These are phyloP conservation scores for Saccharomycopsis sp. DNA, from an alignment of 805 yeast species.

Conservation along the genomic window DNA sequence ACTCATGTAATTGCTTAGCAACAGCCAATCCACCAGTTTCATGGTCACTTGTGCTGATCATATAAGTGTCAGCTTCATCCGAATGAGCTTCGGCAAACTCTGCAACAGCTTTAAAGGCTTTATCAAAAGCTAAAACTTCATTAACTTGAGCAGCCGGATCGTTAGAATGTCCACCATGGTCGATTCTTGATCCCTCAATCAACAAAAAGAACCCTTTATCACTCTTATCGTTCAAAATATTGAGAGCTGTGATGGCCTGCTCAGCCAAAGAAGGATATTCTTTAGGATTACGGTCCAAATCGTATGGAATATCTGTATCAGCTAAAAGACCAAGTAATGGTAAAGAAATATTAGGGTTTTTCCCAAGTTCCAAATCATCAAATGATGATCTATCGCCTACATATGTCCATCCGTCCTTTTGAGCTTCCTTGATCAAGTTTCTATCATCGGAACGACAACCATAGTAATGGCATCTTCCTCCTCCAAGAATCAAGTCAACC, in stretches of 20 bases:
- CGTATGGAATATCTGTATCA: constrained; percentile 75
- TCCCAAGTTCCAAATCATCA: constrained; percentile 49
- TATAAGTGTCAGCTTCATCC: constrained; percentile 67
- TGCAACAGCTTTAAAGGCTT: constrained; percentile 67
- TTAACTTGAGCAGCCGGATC: constrained; percentile 93
- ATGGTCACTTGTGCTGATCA: constrained; percentile 85
- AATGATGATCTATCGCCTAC: constrained; percentile 55
- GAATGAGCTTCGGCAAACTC: constrained; percentile 51
- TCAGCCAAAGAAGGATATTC: constrained; percentile 72
- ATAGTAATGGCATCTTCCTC: constrained; percentile 81
- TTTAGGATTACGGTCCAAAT: constrained; percentile 58
- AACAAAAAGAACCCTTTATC: constrained; percentile 82
- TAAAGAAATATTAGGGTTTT: constrained; percentile 49
- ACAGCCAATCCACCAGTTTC: constrained; percentile 94
- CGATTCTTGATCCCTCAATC: constrained; percentile 90
- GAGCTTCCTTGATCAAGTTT: constrained; percentile 62
- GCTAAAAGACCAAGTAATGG: constrained; percentile 78
- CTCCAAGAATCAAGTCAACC: constrained; percentile 84
- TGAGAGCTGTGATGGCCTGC: constrained; percentile 67
- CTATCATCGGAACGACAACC: constrained; percentile 69
- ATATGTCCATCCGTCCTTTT: constrained; percentile 53
- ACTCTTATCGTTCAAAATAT: constrained; percentile 58
- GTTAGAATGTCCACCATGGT: constrained; percentile 91
- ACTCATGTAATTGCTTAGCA: constrained; percentile 63
- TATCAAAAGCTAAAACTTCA: constrained; percentile 83